Percentiles rank a stretch among this genome's conserved stretches.
Evolutionary conservation across 1,284 basidiomycete genomes (phyloP).

Genomic region (Inonotus hispidus): DNA sequence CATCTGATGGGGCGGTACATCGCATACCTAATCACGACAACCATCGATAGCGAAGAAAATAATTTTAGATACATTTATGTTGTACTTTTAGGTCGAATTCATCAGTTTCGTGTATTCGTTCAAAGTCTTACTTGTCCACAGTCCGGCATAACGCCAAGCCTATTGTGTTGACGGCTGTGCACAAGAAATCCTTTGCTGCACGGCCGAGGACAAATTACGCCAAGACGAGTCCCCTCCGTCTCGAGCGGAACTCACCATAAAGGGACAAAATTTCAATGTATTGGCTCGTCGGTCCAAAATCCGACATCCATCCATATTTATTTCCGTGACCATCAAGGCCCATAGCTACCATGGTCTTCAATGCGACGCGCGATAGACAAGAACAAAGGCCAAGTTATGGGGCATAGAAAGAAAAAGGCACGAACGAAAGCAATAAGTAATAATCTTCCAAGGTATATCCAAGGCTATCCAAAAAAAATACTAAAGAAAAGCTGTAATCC

Average conservation of each 20-base stretch:
- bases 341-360: neutral
- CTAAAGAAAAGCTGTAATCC: neutral
- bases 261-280: too few species aligned
- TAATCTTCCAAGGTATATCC: neutral
- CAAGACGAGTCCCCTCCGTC: too few species aligned
- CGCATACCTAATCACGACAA: neutral
- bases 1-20: neutral
- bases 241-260: too few species aligned
- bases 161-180: too few species aligned
- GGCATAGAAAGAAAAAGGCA: neutral
- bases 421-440: neutral
- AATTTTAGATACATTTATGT: too few species aligned
- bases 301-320: conserved; percentile 3
- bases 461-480: neutral
- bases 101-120: too few species aligned
- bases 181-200: too few species aligned
- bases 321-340: neutral
- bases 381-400: neutral
- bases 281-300: neutral
- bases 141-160: too few species aligned
- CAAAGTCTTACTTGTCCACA: too few species aligned
- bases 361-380: neutral
- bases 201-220: too few species aligned
- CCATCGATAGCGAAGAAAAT: neutral
- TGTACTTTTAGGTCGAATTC: too few species aligned